Conservation (phyloP, 306 rosid genomes). For the Oxytropis ochrocephala region DNA sequence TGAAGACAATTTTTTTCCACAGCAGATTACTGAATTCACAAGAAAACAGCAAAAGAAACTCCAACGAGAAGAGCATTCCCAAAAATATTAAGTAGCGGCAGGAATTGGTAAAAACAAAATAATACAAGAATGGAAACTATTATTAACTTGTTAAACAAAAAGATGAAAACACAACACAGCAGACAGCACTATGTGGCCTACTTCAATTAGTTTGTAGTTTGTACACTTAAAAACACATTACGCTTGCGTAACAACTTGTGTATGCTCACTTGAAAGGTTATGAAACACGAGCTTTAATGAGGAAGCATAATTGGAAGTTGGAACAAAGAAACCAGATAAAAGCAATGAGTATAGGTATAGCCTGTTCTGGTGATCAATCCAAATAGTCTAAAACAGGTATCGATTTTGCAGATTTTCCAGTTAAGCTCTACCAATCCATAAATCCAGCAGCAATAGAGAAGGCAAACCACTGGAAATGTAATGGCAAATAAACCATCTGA, state of each 20-base stretch:
- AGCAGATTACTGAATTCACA: neutral
- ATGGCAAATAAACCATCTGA: slow-evolving; percentile 24
- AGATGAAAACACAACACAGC: slow-evolving; percentile 10
- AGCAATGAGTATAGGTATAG: slow-evolving; percentile 16
- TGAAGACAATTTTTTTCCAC: neutral
- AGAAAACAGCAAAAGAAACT: neutral
- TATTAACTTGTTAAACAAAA: neutral
- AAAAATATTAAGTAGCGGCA: neutral
- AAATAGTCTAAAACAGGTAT: slow-evolving; percentile 18
- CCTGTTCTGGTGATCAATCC: slow-evolving; percentile 11
- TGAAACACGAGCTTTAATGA: neutral
- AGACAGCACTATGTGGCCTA: slow-evolving; percentile 12
- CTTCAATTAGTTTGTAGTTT: slow-evolving; percentile 21
- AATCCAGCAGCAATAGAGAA: slow-evolving; percentile 19
- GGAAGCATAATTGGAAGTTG: neutral
- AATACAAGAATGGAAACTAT: neutral
- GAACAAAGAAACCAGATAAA: slow-evolving; percentile 1
- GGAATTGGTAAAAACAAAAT: neutral
- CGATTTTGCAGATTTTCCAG: slow-evolving; percentile 20
- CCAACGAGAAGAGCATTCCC: neutral
- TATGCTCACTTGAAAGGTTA: slow-evolving; percentile 10
- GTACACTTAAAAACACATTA: slow-evolving; percentile 22
- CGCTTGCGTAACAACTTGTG: slow-evolving; percentile 7
- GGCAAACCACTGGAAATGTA: slow-evolving; percentile 25
- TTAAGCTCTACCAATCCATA: slow-evolving; percentile 33